Percentiles rank a stretch among this genome's conserved stretches.
Conservation (phyloP, 805 yeast species). For the Starmera dryadoides region DNA sequence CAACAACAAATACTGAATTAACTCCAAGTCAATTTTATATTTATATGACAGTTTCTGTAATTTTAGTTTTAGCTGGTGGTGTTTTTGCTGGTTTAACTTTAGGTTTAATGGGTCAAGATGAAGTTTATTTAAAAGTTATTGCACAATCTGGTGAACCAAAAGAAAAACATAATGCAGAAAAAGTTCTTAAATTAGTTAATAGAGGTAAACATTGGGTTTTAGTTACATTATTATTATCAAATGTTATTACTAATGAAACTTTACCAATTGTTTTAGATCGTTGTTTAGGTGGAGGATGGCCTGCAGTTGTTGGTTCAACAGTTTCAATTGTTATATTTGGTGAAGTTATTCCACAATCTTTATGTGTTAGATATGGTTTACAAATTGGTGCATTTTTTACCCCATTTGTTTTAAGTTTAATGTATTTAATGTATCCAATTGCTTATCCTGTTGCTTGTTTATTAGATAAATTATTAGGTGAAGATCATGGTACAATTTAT, state of each 20-base stretch:
- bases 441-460: slow-evolving; percentile 86
- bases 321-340: slow-evolving; percentile 91
- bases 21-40: slow-evolving; percentile 17
- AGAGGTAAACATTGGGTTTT: slow-evolving; percentile 95
- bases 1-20: slow-evolving; percentile 3
- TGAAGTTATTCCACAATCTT: slow-evolving; percentile 91
- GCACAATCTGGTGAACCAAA: slow-evolving; percentile 72
- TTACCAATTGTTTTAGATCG: slow-evolving; percentile 90
- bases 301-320: slow-evolving; percentile 92
- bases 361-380: slow-evolving; percentile 88
- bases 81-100: slow-evolving; percentile 92
- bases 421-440: slow-evolving; percentile 87
- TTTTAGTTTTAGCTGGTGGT: slow-evolving; percentile 72
- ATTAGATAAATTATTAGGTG: slow-evolving; percentile 79
- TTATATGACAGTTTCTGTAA: slow-evolving; percentile 38
- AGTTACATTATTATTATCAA: slow-evolving; percentile 77
- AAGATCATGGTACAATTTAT: slow-evolving; percentile 93
- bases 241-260: slow-evolving; percentile 91
- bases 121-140: slow-evolving; percentile 85
- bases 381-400: slow-evolving; percentile 86
- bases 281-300: slow-evolving; percentile 95
- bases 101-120: slow-evolving; percentile 97
- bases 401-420: slow-evolving; percentile 76
- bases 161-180: slow-evolving; percentile 64
- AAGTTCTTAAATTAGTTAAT: slow-evolving; percentile 64